Evolutionary conservation across 2,329 filamentous ascomycete genomes (phyloP), one percentile per base, ranked within the genome.

Genomic region (Beauveria sp.): DNA sequence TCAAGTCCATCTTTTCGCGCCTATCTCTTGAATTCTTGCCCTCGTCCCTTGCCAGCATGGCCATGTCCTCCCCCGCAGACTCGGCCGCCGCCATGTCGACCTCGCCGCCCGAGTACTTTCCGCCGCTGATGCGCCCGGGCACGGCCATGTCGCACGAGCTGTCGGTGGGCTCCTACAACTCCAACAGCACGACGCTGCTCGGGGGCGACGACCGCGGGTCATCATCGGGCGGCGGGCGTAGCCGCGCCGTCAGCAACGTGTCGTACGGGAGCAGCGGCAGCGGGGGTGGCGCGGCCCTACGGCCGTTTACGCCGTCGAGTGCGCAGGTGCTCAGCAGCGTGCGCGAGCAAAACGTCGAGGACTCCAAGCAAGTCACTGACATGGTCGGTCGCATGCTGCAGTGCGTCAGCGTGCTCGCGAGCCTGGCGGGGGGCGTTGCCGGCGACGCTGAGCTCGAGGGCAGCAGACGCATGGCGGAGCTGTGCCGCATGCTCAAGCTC

Each of bases 331-430:
- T 77, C 24, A 73, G 72, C 59, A 78, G 76, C 63, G 71, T 80
- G 54, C 79, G 80, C 61, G 80, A 86, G 68, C 82, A 84, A 68
- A 85, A 85, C 69, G 76, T 84, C 16, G 84, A 87, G 71, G 84
- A 89, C 68, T 88, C 85, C 54, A 84, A 91, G 70, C 86, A 94
- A 70, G 86, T 97, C 59, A 96, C 94, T 0, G 92, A 97, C 67
- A 96, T 93, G 67, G 92, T 97, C 1, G 94, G 92, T 0, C 82
- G 93, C 55, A 96, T 99, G 91, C 79, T 99, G 64, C 94, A 99
- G 77, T 99, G 94, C 73, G 88, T 97, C 74, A 93, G 89, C 71
- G 92, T 99, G 8, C 79, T 99, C 24, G 90, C 91, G 3, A 87
- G 87, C 64, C 84, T 96, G 14, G 88, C 79, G 24, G 71, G 69